Evolutionary conservation across 192 early-diverging fungal genomes (phyloP).

Genomic region (Umbelopsis vinacea): DNA sequence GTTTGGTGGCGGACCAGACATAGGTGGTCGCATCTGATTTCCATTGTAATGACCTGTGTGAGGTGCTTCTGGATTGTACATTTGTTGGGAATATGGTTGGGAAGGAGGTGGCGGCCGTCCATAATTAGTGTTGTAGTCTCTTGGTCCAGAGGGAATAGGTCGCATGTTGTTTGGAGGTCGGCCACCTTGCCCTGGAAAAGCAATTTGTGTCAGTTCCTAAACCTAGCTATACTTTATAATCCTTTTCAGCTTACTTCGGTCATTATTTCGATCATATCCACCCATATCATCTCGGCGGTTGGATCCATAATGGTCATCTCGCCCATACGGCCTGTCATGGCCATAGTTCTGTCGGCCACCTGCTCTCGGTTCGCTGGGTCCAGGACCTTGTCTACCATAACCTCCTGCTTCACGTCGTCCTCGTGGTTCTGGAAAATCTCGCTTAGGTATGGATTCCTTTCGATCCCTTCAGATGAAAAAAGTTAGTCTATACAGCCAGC

Average conservation of each 20-base stretch:
- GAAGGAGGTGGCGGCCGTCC: background rate
- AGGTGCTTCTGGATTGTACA: constrained; percentile 1
- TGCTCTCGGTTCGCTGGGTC: constrained; percentile 25
- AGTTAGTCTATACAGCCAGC: background rate
- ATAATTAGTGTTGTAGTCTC: constrained; percentile 3
- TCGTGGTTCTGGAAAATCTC: constrained; percentile 16
- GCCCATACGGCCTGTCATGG: background rate
- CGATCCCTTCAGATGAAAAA: constrained; percentile 20
- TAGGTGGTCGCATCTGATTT: constrained; percentile 1
- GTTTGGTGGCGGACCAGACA: background rate
- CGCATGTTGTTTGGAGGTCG: background rate
- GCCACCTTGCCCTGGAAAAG: background rate
- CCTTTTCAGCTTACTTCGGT: background rate
- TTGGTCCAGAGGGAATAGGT: constrained; percentile 1
- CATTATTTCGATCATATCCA: constrained; percentile 13
- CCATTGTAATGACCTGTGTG: background rate
- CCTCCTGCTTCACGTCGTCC: constrained; percentile 31
- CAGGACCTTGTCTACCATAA: constrained; percentile 19
- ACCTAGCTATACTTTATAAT: background rate
- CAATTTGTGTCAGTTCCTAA: background rate
- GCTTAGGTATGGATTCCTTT: constrained; percentile 27
- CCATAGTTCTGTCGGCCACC: constrained; percentile 19
- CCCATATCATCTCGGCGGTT: constrained; percentile 9
- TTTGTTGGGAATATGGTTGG: background rate
- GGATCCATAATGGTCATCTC: constrained; percentile 28